Evolutionary conservation across 345 rosid species (phyloP), one percentile per base, ranked within the genome.

Genomic region (Dimocarpus longan): DNA sequence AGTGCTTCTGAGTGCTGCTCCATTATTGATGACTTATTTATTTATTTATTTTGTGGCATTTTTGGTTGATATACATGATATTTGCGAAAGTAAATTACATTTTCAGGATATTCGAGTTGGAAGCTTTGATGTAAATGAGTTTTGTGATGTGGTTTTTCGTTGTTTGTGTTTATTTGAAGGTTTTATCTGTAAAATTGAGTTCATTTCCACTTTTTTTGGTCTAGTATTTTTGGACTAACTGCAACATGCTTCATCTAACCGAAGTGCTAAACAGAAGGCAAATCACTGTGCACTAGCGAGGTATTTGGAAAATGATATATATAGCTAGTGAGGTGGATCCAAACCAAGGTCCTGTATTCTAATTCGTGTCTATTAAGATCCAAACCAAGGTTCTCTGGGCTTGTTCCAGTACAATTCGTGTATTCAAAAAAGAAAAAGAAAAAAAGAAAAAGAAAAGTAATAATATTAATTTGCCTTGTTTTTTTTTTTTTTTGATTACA

Each of bases 181-280:
- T 32, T 32, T 32, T 32, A 32, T 32, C 4, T 32, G 37, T 32
- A 32, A 32, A 32, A 32, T 32, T 32, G 37, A 32, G 3, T 32
- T 32, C 2, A 10, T 42, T n/a, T 7, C 9, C 13, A 3, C 4
- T 21, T 48, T 39, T 13, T 32, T 32, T 32, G 4, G 16, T 32
- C 37, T 32, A 50, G 15, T 13, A 12, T 50, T 50, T 12, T 11
- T 15, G 81, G 98, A 93, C 68, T 78, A 92, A 71, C 88, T 89
- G 74, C 94, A 92, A 68, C 98, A 95, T 86, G 98, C 98, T 24
- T 82, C 95, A 3, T 77, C 97, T 3, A 87, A 87, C 75, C 82
- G 93, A 82, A 93, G 86, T 70, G 91, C 85, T 19, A 89, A 86
- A 68, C 95, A 86, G 52, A 95, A 90, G 85, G 98, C 92, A 44